phyloP scores from a whole-genome alignment of 2,329 filamentous ascomycete species.

The Hymenoscyphus repandus region DNA sequence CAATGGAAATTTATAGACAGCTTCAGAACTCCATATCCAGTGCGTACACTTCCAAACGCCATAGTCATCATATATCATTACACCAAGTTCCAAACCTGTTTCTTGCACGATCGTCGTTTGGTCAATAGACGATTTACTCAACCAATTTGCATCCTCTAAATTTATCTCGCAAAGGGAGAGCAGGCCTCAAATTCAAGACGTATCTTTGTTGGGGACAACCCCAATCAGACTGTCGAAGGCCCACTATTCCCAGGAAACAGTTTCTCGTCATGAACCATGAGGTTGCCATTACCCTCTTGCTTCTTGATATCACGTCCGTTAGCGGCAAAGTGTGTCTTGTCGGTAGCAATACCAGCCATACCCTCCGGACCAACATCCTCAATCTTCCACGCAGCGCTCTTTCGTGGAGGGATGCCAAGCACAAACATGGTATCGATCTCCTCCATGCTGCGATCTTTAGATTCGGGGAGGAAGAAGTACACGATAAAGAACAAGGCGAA shows the following conservation, averaged over 20 bases:
- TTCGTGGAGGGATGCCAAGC: constrained; percentile 40
- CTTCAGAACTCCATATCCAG: too few relatives aligned
- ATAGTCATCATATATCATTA: too few relatives aligned
- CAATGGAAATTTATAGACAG: too few relatives aligned
- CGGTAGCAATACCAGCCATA: neutral
- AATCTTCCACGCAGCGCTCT: constrained; percentile 29
- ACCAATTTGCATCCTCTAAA: too few relatives aligned
- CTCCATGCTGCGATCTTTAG: constrained; percentile 67
- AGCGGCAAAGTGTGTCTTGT: neutral
- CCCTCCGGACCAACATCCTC: constrained; percentile 16
- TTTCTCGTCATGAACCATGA: neutral
- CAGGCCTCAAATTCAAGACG: too few relatives aligned
- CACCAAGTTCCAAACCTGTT: too few relatives aligned
- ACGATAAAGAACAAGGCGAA: constrained; percentile 60
- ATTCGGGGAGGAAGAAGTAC: constrained; percentile 75
- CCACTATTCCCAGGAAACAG: neutral
- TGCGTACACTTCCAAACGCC: too few relatives aligned
- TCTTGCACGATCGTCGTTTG: too few relatives aligned
- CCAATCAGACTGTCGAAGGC: too few relatives aligned
- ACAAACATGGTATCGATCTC: constrained; percentile 78
- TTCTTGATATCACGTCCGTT: constrained; percentile 9
- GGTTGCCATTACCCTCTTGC: neutral
- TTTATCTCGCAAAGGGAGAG: too few relatives aligned
- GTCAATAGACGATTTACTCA: too few relatives aligned
- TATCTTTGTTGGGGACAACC: too few relatives aligned